Percentiles rank a stretch among this genome's conserved stretches.
These are phyloP conservation scores for Pyrrhoderma noxium DNA, from an alignment of 1,284 basidiomycete species.

Conservation along the genomic window DNA sequence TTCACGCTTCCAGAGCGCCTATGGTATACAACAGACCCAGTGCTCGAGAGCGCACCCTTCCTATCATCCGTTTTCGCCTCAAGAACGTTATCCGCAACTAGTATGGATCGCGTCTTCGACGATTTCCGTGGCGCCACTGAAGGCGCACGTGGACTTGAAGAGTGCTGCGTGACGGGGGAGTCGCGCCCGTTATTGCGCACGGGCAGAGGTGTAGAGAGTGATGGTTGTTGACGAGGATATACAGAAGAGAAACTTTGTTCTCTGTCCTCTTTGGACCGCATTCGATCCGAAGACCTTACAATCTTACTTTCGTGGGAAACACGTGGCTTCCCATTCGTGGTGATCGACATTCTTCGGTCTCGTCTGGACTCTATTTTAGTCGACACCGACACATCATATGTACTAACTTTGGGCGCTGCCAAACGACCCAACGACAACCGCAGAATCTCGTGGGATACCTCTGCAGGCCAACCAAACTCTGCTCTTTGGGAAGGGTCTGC, in stretches of 20 bases:
- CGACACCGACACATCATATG: not conserved
- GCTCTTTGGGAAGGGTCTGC: conserved; percentile 16
- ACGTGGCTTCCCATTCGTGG: not conserved
- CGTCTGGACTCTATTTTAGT: not conserved
- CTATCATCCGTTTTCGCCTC: conserved; percentile 2
- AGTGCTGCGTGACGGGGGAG: conserved; percentile 4
- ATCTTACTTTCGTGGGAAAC: conserved; percentile 14
- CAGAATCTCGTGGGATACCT: conserved; percentile 37
- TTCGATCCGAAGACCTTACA: not conserved
- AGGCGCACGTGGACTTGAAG: not conserved
- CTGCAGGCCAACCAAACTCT: conserved; percentile 35
- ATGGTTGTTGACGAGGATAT: not conserved
- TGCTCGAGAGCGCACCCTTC: not conserved
- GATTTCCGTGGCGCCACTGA: not conserved
- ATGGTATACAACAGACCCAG: not conserved
- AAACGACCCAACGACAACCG: conserved; percentile 28
- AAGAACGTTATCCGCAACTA: not conserved
- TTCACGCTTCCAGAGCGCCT: conserved; percentile 11
- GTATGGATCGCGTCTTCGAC: not conserved
- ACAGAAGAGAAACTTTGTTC: conserved; percentile 7
- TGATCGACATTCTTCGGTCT: not conserved
- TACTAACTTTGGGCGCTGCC: not conserved
- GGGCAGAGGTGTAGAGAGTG: conserved; percentile 2
- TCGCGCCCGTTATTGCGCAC: not conserved
- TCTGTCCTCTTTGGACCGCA: conserved; percentile 4